Evolutionary conservation across 805 yeast genomes (phyloP).

Genomic region (Yamadazyma scolyti): DNA sequence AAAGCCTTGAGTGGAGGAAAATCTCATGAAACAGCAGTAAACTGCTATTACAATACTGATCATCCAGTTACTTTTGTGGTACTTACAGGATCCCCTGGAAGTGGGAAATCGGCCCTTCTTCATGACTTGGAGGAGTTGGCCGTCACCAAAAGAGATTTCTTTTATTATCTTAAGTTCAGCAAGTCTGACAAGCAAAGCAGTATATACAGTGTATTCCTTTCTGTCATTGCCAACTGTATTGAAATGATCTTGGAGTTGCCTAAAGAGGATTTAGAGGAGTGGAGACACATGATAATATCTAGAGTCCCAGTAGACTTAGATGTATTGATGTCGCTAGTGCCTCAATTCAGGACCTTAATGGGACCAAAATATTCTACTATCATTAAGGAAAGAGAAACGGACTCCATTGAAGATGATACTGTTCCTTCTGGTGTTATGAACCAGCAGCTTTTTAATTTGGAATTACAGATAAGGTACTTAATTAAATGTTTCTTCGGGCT

Average conservation of each 20-base stretch:
- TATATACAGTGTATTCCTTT: conserved; percentile 28
- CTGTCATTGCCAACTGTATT: conserved; percentile 35
- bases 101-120: conserved; percentile 43
- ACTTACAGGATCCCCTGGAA: conserved; percentile 41
- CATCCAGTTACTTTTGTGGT: conserved; percentile 25
- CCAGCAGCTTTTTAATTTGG: conserved; percentile 25
- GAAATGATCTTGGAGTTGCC: conserved; percentile 40
- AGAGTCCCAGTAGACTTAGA: conserved; percentile 40
- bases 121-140: conserved; percentile 34
- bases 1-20: conserved; percentile 4
- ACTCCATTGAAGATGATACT: conserved; percentile 2
- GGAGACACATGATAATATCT: conserved; percentile 38
- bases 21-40: conserved; percentile 1
- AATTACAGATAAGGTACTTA: conserved; percentile 38
- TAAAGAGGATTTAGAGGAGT: conserved; percentile 27
- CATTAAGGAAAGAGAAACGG: not conserved
- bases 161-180: conserved; percentile 29
- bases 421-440: conserved; percentile 5
- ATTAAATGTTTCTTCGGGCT: conserved; percentile 40
- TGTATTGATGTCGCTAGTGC: conserved; percentile 38
- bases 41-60: conserved; percentile 11
- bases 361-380: conserved; percentile 36
- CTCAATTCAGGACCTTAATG: conserved; percentile 40
- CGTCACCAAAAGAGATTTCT: conserved; percentile 25
- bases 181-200: conserved; percentile 14